Evolutionary conservation across 495 filamentous ascomycete genomes (phyloP), one percentile per base, ranked within the genome.

Genomic region (Chaetomidium leptoderma): DNA sequence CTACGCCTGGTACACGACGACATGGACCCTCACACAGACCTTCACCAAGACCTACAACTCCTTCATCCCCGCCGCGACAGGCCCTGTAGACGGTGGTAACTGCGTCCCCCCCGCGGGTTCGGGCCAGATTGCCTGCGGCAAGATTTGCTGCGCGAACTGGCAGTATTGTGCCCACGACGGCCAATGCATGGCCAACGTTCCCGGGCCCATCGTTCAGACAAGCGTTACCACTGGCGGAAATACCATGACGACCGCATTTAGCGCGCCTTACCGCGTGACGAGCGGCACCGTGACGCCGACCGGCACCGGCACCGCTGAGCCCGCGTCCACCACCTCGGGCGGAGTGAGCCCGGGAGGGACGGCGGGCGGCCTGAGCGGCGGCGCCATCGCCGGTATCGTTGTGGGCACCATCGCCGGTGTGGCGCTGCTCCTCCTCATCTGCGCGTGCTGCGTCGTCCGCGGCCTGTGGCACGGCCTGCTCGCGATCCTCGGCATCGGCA

Each of bases 351-450:
- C 62, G 6, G 65, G 39, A 5, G 56, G 63, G 53, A 55, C 60
- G 53, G 47, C 77, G 66, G 35, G 77, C 56, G 75, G 78, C 49
- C 76, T 96, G 45, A 90, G 86, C 66, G 83, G 81, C 48, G 91
- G 91, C 57, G 91, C 91, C 24, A 96, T 96, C 64, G 91, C 91
- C n/a, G 91, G 91, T 42, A 96, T 96, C 62, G 91, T 96, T 59
- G 87, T 96, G 47, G 91, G 91, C 61, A 83, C 85, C 6, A 81
- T 96, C 61, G 83, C 81, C n/a, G 91, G 87, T 64, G 77, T 91
- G 23, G 68, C 86, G 47, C 70, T 95, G 2, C 76, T 95, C 16
- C 66, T 89, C 11, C 79, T 92, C 4, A 62, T 95, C 51, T 91
- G 87, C 71, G 81, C 84, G 67, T 91, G 82, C 76, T 82, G 84